Percentiles rank a stretch among this genome's conserved stretches.
Conservation (phyloP, 2,329 filamentous ascomycete genomes). For the Penicillium corylophilum region DNA sequence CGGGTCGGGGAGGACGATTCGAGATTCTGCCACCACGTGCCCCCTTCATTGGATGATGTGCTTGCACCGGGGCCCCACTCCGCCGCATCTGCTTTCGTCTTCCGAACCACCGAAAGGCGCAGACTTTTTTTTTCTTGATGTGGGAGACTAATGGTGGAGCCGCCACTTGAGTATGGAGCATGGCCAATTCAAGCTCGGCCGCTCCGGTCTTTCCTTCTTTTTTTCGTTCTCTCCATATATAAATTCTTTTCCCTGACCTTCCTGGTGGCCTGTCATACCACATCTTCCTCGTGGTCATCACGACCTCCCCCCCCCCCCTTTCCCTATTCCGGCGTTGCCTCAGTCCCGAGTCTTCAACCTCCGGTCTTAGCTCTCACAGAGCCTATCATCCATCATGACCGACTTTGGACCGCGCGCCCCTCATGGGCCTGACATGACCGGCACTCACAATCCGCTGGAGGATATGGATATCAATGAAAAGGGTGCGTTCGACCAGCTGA, state of each 20-base stretch:
- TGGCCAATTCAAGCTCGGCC: neutral
- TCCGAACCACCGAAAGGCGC: neutral
- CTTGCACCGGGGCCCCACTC: slow-evolving; percentile 7
- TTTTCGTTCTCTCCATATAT: neutral
- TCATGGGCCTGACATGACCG: slow-evolving; percentile 50
- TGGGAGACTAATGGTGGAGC: neutral
- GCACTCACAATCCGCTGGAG: slow-evolving; percentile 44
- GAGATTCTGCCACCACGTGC: slow-evolving; percentile 35
- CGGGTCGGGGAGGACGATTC: neutral
- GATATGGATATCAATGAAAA: slow-evolving; percentile 60
- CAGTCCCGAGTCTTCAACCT: neutral
- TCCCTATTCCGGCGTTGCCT: slow-evolving; percentile 1
- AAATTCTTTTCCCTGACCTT: neutral
- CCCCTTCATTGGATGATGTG: slow-evolving; percentile 27
- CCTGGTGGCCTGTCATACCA: neutral
- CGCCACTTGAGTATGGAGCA: neutral
- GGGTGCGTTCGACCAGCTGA: slow-evolving; percentile 71
- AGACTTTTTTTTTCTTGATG: neutral
- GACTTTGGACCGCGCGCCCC: slow-evolving; percentile 44
- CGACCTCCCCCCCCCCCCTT: no score
- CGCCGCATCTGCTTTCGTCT: slow-evolving; percentile 6
- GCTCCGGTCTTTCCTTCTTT: neutral
- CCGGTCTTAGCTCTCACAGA: neutral
- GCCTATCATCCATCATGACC: slow-evolving; percentile 29
- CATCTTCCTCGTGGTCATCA: neutral